Percentiles rank a stretch among this genome's conserved stretches.
These are phyloP conservation scores for Zygoascus ofunaensis DNA, from an alignment of 805 yeast genomes.

Conservation along the genomic window DNA sequence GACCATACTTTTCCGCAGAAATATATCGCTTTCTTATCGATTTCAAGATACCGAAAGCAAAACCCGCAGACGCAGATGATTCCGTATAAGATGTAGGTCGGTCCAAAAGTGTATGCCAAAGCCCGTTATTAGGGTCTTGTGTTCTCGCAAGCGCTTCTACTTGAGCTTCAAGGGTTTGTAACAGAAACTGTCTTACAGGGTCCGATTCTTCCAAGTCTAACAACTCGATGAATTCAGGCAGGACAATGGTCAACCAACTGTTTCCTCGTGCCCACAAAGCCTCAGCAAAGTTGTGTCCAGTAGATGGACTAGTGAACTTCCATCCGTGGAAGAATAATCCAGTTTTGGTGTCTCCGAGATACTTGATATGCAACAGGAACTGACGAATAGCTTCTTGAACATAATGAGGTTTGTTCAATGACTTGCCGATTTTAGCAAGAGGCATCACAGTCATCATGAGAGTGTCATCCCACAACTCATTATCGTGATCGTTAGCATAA, in stretches of 20 bases:
- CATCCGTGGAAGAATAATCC: conserved; percentile 32
- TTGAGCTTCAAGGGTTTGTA: conserved; percentile 28
- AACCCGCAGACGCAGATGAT: conserved; percentile 32
- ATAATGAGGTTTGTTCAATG: conserved; percentile 25
- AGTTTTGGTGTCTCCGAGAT: conserved; percentile 26
- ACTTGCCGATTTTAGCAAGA: conserved; percentile 28
- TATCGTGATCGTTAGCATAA: conserved; percentile 25
- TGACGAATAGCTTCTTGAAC: conserved; percentile 31
- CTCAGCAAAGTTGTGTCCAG: conserved; percentile 10
- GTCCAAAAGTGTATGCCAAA: conserved; percentile 31
- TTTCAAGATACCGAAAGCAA: conserved; percentile 33
- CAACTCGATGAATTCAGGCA: conserved; percentile 31
- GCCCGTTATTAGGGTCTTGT: conserved; percentile 28
- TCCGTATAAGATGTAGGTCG: conserved; percentile 27
- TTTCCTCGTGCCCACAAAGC: conserved; percentile 34
- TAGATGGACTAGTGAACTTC: conserved; percentile 5
- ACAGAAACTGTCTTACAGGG: conserved; percentile 23
- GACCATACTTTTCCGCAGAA: conserved; percentile 18
- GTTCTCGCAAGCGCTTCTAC: conserved; percentile 22
- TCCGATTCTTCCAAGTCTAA: conserved; percentile 26
- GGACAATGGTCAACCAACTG: conserved; percentile 32
- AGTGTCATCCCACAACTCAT: conserved; percentile 24
- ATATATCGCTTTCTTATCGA: conserved; percentile 26
- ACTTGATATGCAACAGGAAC: conserved; percentile 28
- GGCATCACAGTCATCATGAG: conserved; percentile 34